These are phyloP conservation scores for Eucalyptus rudis DNA, from an alignment of 345 rosid species.

Conservation along the genomic window DNA sequence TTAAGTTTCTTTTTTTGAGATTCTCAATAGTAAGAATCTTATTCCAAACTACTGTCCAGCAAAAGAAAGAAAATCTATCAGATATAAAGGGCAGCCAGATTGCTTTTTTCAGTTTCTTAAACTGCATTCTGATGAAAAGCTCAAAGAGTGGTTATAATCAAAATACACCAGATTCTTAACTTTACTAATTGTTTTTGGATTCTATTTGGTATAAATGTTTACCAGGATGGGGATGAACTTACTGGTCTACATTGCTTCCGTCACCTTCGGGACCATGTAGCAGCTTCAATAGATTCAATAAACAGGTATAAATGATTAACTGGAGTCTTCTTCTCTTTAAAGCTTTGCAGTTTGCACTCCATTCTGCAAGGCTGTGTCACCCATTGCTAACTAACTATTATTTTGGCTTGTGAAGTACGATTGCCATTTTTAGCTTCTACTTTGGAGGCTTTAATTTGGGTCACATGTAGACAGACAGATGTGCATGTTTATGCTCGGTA, in stretches of 20 bases:
- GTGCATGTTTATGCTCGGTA: neutral
- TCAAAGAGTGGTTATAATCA: neutral
- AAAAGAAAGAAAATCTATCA: neutral
- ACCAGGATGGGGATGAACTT: conserved; percentile 91
- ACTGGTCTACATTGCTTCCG: conserved; percentile 96
- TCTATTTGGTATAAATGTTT: neutral
- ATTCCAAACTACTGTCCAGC: neutral
- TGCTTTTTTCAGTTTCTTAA: neutral
- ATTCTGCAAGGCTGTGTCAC: neutral
- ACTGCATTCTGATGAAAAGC: neutral
- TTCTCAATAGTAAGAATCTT: neutral
- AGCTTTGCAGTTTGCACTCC: neutral
- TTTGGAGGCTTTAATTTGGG: neutral
- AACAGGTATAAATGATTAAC: conserved; percentile 36
- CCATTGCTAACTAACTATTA: neutral
- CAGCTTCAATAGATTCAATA: conserved; percentile 67
- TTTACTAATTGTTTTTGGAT: neutral
- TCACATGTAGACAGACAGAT: neutral
- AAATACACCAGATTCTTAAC: neutral
- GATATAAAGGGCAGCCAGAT: neutral
- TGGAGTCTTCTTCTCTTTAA: neutral
- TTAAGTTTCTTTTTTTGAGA: neutral
- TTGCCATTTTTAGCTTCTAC: neutral
- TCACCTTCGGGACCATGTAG: conserved; percentile 90
- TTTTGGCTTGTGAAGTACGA: neutral